Evolutionary conservation across 1,284 basidiomycete species (phyloP).

Genomic region (Tilletia walkeri): DNA sequence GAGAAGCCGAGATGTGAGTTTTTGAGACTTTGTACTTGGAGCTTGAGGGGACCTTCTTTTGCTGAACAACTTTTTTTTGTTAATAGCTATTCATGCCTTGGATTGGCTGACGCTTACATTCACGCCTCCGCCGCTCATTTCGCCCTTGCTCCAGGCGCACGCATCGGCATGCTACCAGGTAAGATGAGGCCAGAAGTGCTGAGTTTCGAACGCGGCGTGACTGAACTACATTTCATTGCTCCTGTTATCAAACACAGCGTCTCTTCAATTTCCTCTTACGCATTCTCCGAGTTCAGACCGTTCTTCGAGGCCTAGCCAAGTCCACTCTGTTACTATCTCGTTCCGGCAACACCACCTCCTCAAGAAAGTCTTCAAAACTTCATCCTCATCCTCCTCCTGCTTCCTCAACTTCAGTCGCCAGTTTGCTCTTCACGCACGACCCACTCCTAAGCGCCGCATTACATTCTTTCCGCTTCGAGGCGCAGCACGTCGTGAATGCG

Average conservation of each 20-base stretch:
- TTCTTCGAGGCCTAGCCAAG: constrained; percentile 24
- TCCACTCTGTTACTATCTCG: no score
- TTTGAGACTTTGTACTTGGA: background rate
- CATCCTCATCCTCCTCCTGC: background rate
- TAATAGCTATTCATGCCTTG: constrained; percentile 32
- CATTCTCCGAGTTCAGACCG: constrained; percentile 35
- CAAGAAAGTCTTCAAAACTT: constrained; percentile 22
- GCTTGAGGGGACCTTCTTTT: background rate
- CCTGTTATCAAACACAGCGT: constrained; percentile 2
- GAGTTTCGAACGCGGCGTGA: background rate
- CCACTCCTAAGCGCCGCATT: background rate
- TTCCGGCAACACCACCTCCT: constrained; percentile 14
- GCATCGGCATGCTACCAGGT: constrained; percentile 34
- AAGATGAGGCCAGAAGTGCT: background rate
- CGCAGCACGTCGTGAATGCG: constrained; percentile 20
- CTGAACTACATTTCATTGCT: background rate
- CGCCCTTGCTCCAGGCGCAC: constrained; percentile 37
- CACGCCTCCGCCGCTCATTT: constrained; percentile 40
- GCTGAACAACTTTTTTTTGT: constrained; percentile 2
- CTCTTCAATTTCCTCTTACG: constrained; percentile 40
- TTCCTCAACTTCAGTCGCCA: no score
- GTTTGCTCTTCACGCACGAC: no score
- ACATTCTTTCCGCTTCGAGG: constrained; percentile 24
- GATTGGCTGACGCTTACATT: constrained; percentile 46
- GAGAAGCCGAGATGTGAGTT: background rate